Percentiles rank a stretch among this genome's conserved stretches.
phyloP scores from a whole-genome alignment of 2,329 filamentous ascomycete genomes.

The Botrytis tulipae region DNA sequence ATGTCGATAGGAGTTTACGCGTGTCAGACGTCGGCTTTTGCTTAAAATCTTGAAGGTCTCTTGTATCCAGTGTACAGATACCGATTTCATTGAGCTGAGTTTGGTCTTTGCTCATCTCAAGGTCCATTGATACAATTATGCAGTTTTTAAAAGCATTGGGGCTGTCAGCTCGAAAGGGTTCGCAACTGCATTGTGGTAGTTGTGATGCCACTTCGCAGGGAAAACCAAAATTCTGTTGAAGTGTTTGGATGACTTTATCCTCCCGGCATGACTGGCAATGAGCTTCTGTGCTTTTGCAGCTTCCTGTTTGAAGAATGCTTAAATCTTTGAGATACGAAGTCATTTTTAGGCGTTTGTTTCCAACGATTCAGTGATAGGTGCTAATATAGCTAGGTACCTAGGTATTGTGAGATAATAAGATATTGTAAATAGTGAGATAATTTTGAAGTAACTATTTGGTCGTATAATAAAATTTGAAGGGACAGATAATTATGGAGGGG shows the following conservation, averaged over 20 bases:
- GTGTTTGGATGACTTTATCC: not conserved
- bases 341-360: too few species aligned
- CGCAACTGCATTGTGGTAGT: not conserved
- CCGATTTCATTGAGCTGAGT: not conserved
- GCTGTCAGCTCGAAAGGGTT: not conserved
- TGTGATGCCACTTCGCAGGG: not conserved
- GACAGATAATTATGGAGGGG: too few species aligned
- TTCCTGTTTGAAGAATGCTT: not conserved
- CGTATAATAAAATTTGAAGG: not conserved
- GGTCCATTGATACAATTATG: not conserved
- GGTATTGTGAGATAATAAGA: not conserved
- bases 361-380: too few species aligned
- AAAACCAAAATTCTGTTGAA: not conserved
- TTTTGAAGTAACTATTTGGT: not conserved
- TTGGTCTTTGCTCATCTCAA: not conserved
- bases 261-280: not conserved
- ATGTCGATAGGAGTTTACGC: not conserved
- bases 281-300: accelerated
- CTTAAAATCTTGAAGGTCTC: not conserved
- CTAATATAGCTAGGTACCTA: not conserved
- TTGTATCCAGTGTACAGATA: not conserved
- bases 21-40: not conserved
- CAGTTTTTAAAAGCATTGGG: not conserved
- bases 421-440: not conserved
- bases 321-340: not conserved